These are phyloP conservation scores for Pythium biforme DNA, from an alignment of 352 stramenopile species.

Conservation along the genomic window DNA sequence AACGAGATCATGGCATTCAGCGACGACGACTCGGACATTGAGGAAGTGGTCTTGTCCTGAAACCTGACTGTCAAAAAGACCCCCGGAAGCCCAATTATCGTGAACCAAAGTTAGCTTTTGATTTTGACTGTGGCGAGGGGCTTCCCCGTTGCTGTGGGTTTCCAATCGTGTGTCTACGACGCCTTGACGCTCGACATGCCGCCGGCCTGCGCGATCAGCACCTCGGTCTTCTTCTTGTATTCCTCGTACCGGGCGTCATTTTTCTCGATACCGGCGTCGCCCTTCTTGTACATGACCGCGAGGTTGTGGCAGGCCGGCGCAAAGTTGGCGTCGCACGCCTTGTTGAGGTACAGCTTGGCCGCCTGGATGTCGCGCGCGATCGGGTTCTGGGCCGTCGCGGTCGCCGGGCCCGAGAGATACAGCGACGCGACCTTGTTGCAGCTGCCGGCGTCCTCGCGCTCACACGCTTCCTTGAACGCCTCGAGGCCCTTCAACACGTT, in stretches of 20 bases:
- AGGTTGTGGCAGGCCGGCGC: conserved; percentile 87
- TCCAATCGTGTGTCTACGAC: conserved; percentile 28
- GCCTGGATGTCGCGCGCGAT: conserved; percentile 49
- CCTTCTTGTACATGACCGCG: conserved; percentile 89
- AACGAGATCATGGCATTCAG: conserved; percentile 18
- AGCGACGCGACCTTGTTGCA: conserved; percentile 81
- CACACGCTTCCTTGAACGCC: conserved; percentile 75
- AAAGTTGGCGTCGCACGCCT: conserved; percentile 82
- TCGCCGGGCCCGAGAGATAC: conserved; percentile 49
- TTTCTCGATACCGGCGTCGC: conserved; percentile 66
- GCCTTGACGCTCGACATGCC: conserved; percentile 48
- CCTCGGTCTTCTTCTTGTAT: conserved; percentile 73
- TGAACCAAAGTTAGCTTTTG: not conserved
- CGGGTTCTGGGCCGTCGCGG: conserved; percentile 18
- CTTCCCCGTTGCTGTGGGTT: not conserved
- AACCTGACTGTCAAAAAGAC: not conserved
- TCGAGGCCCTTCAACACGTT: conserved; percentile 60
- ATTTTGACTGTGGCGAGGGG: not conserved
- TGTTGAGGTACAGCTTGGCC: conserved; percentile 70
- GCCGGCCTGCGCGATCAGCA: conserved; percentile 74
- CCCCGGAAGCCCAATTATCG: no score
- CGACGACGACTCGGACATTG: conserved; percentile 59
- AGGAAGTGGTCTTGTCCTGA: conserved; percentile 46
- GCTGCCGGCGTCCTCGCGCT: conserved; percentile 70
- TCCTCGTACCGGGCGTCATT: conserved; percentile 67